Evolutionary conservation across 2,329 filamentous ascomycete species (phyloP).

Genomic region (Sporothrix curviconia): DNA sequence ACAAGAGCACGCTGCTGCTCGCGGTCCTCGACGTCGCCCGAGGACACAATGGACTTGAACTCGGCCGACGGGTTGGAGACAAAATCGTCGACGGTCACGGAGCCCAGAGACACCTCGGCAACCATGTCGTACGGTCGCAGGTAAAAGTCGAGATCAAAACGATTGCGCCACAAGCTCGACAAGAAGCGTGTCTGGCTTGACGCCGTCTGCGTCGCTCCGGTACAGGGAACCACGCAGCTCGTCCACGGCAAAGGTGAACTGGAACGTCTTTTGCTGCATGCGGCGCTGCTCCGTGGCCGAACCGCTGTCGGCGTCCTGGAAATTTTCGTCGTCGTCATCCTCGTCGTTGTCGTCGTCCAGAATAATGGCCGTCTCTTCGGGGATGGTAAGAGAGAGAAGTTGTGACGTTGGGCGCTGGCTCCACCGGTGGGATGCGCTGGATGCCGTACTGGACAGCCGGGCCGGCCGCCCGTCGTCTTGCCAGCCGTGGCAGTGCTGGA

Average conservation of each 20-base stretch:
- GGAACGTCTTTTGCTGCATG: slow-evolving; percentile 83
- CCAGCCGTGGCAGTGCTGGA: too few relatives aligned
- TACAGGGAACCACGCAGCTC: slow-evolving; percentile 89
- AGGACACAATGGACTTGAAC: slow-evolving; percentile 97
- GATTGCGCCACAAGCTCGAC: slow-evolving; percentile 87
- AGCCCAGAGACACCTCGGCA: slow-evolving; percentile 81
- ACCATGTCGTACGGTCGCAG: slow-evolving; percentile 87
- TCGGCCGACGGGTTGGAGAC: slow-evolving; percentile 82
- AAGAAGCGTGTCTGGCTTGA: slow-evolving; percentile 70
- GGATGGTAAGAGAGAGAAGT: slow-evolving; percentile 54
- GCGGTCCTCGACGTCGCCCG: slow-evolving; percentile 64
- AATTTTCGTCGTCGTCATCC: slow-evolving; percentile 59
- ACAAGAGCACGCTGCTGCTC: slow-evolving; percentile 76
- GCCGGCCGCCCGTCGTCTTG: slow-evolving; percentile 35
- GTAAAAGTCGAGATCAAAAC: slow-evolving; percentile 81
- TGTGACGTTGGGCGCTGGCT: slow-evolving; percentile 59
- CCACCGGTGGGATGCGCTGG: slow-evolving; percentile 38
- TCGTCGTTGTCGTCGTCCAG: slow-evolving; percentile 55
- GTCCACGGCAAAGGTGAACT: slow-evolving; percentile 95
- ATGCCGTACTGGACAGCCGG: slow-evolving; percentile 40
- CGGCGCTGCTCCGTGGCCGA: slow-evolving; percentile 55
- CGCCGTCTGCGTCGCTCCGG: slow-evolving; percentile 71
- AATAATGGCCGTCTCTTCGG: slow-evolving; percentile 66
- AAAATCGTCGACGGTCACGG: slow-evolving; percentile 86
- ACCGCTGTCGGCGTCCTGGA: slow-evolving; percentile 57